These are phyloP conservation scores for Babesia gibsoni DNA, from an alignment of 169 alveolate genomes.

Conservation along the genomic window DNA sequence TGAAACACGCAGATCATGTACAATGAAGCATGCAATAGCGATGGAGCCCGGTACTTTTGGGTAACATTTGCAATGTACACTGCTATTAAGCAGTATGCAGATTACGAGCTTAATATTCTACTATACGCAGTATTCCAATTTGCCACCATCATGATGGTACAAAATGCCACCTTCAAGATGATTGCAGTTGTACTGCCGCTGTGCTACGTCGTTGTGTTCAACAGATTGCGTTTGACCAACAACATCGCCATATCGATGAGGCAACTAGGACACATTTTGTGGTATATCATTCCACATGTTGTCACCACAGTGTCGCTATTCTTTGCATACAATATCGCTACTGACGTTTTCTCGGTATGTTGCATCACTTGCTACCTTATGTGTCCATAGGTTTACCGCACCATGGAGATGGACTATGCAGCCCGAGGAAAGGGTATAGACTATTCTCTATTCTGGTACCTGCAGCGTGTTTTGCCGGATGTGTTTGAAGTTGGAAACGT, in stretches of 20 bases:
- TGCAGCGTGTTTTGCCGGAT: constrained; percentile 35
- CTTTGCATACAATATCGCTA: not conserved
- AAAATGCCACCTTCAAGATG: constrained; percentile 37
- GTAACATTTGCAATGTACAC: constrained; percentile 8
- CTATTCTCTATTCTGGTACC: constrained; percentile 58
- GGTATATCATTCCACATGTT: constrained; percentile 20
- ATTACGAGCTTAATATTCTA: not conserved
- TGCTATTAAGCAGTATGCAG: not conserved
- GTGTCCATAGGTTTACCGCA: not conserved
- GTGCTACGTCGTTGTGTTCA: constrained; percentile 10
- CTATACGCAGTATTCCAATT: constrained; percentile 1
- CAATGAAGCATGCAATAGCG: constrained; percentile 16
- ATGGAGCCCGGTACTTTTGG: constrained; percentile 18
- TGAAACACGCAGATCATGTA: constrained; percentile 21
- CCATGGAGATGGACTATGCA: constrained; percentile 1
- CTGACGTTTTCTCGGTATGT: constrained; percentile 1
- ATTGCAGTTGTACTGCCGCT: constrained; percentile 35
- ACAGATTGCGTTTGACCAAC: not conserved
- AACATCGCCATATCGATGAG: not conserved
- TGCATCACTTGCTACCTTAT: not conserved
- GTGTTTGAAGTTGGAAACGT: constrained; percentile 22
- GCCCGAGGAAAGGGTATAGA: constrained; percentile 44
- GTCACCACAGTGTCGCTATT: constrained; percentile 12
- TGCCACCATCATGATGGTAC: constrained; percentile 11
- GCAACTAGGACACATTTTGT: constrained; percentile 11